Base-by-base conservation (phyloP, 805 yeast species). In the Saccharomycopsis vini region DNA sequence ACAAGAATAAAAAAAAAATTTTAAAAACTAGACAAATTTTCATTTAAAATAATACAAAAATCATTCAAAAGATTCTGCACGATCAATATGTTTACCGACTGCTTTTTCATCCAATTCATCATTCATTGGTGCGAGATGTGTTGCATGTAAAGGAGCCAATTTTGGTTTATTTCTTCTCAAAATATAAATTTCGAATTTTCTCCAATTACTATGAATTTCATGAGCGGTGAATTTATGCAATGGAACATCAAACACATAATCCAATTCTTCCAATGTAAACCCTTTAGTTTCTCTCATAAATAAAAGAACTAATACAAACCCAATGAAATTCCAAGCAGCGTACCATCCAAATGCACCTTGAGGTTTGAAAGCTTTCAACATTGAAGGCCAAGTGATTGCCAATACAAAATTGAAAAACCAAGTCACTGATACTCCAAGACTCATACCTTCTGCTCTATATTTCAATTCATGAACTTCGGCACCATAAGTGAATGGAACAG, bases 321-420 rank as follows among this genome's bases (percentile, higher is more conserved):
- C 85, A 43, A 77, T 64, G 46, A 77, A 53, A 60, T 85, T 85
- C 89, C 90, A 81, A 12, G 81, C 95, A 1, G 92, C 95, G 56
- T 84, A 86, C 72, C 79, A 86, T 12, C 92, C 88, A 58, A 83
- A 86, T 3, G 94, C 94, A 60, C 95, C 95, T 52, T 80, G 85
- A 2, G 87, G 73, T 44, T 74, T 76, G 63, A 86, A 79, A 0
- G 81, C 78, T 39, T 62, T 70, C 45, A 73, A 61, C 60, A 86
- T 62, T 20, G 84, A 67, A 29, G 94, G 92, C 92, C 92, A 80
- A 6, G 94, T 78, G 50, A 85, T 69, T 18, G 92, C 77, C 49
- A 79, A 64, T 42, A 79, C 63, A 53, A 79, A 79, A 59, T 79
- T 79, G 69, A 79, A 79, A 62, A 79, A 79, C 85, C 85, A 79